Conservation (phyloP, 352 stramenopile species). For the Phytopythium oedochilum region DNA sequence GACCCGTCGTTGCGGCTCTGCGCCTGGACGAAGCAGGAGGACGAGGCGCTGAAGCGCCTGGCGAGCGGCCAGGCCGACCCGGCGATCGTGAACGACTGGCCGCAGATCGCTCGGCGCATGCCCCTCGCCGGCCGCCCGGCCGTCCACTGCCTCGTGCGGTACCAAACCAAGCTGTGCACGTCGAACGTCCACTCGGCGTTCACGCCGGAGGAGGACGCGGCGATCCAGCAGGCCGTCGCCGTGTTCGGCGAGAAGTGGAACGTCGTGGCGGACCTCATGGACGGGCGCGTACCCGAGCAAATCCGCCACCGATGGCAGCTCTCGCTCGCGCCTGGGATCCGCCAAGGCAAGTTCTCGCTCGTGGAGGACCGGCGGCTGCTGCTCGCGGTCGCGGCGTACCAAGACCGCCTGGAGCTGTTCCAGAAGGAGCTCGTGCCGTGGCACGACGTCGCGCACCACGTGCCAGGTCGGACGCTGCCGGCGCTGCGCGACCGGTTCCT, state of each 20-base stretch:
- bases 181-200: slow-evolving; percentile 39
- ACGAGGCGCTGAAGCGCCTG: slow-evolving; percentile 28
- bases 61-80: slow-evolving; percentile 35
- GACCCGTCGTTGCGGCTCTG: slow-evolving; percentile 40
- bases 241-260: slow-evolving; percentile 81
- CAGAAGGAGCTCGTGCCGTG: slow-evolving; percentile 43
- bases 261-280: slow-evolving; percentile 71
- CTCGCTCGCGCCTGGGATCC: slow-evolving; percentile 52
- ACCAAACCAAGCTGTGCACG: slow-evolving; percentile 45
- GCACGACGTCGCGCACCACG: slow-evolving; percentile 61
- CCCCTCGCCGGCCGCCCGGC: slow-evolving; percentile 36
- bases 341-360: slow-evolving; percentile 68
- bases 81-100: slow-evolving; percentile 41
- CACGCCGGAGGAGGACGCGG: slow-evolving; percentile 40
- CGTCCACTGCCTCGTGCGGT: slow-evolving; percentile 50
- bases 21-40: slow-evolving; percentile 56
- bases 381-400: slow-evolving; percentile 51
- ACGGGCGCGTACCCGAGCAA: slow-evolving; percentile 66
- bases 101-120: slow-evolving; percentile 43
- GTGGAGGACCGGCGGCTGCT: slow-evolving; percentile 66
- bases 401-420: slow-evolving; percentile 34
- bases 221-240: slow-evolving; percentile 42
- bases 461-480: slow-evolving; percentile 45
- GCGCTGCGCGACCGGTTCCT: slow-evolving; percentile 58
- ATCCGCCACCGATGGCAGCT: slow-evolving; percentile 74